Evolutionary conservation across 345 rosid genomes (phyloP), one percentile per base, ranked within the genome.

Genomic region (Populus davidiana): DNA sequence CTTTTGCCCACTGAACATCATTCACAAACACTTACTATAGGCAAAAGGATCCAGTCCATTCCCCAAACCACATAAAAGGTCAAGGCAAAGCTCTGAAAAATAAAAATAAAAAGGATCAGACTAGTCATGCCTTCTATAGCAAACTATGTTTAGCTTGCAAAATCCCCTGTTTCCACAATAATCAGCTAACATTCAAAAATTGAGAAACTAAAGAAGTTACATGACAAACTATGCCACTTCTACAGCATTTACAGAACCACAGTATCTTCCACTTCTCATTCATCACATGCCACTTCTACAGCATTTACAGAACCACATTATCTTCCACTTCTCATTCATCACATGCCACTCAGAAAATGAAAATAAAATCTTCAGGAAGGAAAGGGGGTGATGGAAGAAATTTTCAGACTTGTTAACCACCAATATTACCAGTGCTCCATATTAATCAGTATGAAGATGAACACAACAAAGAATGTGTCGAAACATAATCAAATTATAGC

Each of bases 1-100:
- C 82, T 85, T 90, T 79, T 85, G 88, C 88, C 91, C 80, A 86
- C 91, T 74, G 86, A 90, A 94, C 99, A 94, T 96, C 93, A 90
- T 96, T 88, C 79, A 83, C 71, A 81, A 83, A 86, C 83, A 85
- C 84, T 61, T 80, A 79, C 86, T 69, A 91, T 77, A 72, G 89
- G 87, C 76, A 82, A 88, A 83, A 84, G 81, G 82, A 82, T 73
- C 94, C 93, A 86, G 90, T 90, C 98, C 98, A 96, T 92, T 84
- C 91, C 98, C 90, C 89, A 78, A 77, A 70, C 70, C 56, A 71
- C 71, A 14, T 75, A 76, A 77, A 69, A 39, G 72, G 81, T 80
- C 76, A 80, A 52, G 59, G 52, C 29, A 56, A n/a, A 50, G 17
- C 41, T 50, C 82, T 79, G 76, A 39, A 75, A 67, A 75, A 12